Percentiles rank a stretch among this genome's conserved stretches.
Conservation (phyloP, 1,284 basidiomycete species). For the Neotropicomus parvogracilis region DNA sequence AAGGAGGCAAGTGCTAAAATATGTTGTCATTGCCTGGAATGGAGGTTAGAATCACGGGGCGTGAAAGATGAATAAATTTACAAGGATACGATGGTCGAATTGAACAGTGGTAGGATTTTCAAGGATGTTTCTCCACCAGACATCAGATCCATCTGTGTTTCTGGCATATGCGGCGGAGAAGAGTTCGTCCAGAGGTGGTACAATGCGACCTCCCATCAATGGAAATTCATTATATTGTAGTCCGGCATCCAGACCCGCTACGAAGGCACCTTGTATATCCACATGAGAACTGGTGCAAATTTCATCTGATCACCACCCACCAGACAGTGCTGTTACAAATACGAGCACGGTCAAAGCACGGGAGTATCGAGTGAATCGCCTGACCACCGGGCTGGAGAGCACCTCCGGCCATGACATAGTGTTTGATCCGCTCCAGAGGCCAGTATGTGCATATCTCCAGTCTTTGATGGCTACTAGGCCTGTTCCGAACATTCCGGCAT, state of each 20-base stretch:
- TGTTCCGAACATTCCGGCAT: constrained; percentile 86
- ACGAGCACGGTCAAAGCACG: constrained; percentile 72
- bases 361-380: constrained; percentile 57
- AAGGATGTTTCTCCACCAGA: constrained; percentile 91
- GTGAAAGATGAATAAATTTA: constrained; percentile 37
- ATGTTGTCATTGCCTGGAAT: constrained; percentile 78
- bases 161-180: constrained; percentile 76
- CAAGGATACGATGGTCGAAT: constrained; percentile 91
- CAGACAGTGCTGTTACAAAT: constrained; percentile 87
- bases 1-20: constrained; percentile 64
- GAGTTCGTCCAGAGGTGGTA: constrained; percentile 83
- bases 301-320: constrained; percentile 39
- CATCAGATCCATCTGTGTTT: constrained; percentile 62
- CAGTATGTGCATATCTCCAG: constrained; percentile 63
- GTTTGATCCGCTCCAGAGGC: constrained; percentile 42
- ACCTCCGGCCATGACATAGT: constrained; percentile 48
- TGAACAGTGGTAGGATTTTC: constrained; percentile 99
- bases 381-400: constrained; percentile 55
- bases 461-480: constrained; percentile 81
- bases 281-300: constrained; percentile 6
- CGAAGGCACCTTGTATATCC: constrained; percentile 77
- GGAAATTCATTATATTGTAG: constrained; percentile 98
- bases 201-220: constrained; percentile 86
- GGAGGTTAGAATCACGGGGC: background rate
- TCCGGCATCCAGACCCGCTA: constrained; percentile 96